Conservation (phyloP, 768 basidiomycete genomes). For the Podaxis sp. region DNA sequence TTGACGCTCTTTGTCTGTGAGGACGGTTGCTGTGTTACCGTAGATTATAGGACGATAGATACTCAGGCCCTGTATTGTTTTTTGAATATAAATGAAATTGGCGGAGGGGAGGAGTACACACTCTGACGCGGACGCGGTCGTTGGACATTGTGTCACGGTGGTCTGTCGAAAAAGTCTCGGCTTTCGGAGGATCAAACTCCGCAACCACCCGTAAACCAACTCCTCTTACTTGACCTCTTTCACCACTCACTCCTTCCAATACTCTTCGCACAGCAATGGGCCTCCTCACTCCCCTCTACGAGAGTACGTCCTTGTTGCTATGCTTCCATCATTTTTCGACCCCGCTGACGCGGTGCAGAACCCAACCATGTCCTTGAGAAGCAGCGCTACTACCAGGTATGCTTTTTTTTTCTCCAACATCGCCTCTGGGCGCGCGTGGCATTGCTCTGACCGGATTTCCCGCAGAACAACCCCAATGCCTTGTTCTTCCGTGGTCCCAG, state of each 20-base stretch:
- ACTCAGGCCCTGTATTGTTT: slow-evolving; percentile 64
- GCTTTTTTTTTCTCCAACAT: slow-evolving; percentile 9
- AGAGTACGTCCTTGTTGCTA: slow-evolving; percentile 46
- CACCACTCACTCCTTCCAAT: slow-evolving; percentile 25
- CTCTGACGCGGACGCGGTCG: slow-evolving; percentile 80
- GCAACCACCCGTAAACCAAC: slow-evolving; percentile 36
- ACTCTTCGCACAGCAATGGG: slow-evolving; percentile 35
- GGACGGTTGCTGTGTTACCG: slow-evolving; percentile 85
- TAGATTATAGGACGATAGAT: slow-evolving; percentile 93
- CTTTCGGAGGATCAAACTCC: slow-evolving; percentile 43
- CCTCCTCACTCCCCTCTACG: slow-evolving; percentile 57
- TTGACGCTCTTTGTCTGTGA: slow-evolving; percentile 73
- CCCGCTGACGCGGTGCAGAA: slow-evolving; percentile 35
- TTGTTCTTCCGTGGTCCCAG: slow-evolving; percentile 64
- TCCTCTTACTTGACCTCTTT: slow-evolving; percentile 18
- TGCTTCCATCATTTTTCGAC: slow-evolving; percentile 9
- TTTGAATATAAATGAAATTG: slow-evolving; percentile 16
- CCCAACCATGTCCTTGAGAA: slow-evolving; percentile 66
- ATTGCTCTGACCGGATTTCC: slow-evolving; percentile 8
- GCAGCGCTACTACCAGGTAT: slow-evolving; percentile 71
- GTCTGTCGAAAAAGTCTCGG: slow-evolving; percentile 21
- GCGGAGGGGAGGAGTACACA: slow-evolving; percentile 38
- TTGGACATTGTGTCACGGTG: slow-evolving; percentile 28
- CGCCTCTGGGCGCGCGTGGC: background rate
- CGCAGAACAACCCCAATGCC: slow-evolving; percentile 45